Base-by-base conservation (phyloP, 83 land plant species). In the Picea engelmannii region DNA sequence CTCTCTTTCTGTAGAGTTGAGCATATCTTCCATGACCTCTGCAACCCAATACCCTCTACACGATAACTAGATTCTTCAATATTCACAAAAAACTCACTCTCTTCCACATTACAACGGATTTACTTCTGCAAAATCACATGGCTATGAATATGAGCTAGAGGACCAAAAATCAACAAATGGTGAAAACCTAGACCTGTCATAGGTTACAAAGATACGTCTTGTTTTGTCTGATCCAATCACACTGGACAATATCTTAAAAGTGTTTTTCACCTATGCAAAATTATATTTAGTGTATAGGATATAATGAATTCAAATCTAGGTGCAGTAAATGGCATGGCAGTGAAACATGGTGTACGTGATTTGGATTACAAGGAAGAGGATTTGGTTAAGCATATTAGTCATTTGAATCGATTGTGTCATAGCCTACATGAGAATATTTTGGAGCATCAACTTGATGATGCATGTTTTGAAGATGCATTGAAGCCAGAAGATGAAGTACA, bases 151-250 rank as follows among this genome's bases (percentile, higher is more conserved):
- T 78, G 91, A 90, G 21, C 86, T 85, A 44, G 98, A 92, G 27
- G 90, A 87, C 5, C 93, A 87, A 42, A 91, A 58, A 21, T 91
- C 92, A 55, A 78, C 84, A 59, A 94, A 87, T 47, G 58, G 78
- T 77, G 94, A 82, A 24, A 78, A 80, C 38, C 31, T 76, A 10
- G 92, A 93, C 64, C 69, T 94, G 80, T 89, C 99, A 21, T 84
- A 80, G 77, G 86, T 98, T 55, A 81, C 79, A 11, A 99, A 98
- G 84, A 96, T 98, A 95, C 93, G 99, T 74, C 89, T 98, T 73
- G 87, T 98, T 70, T 99, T 99, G 63, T 88, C 93, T 62, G 97
- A 98, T 87, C 85, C 99, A 18, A 86, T 70, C 79, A 90, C 88
- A 66, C 91, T 93, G 90, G 90, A 91, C 64, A 66, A 64, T 11